These are phyloP conservation scores for Penicillium soppii DNA, from an alignment of 495 filamentous ascomycete genomes.

Conservation along the genomic window DNA sequence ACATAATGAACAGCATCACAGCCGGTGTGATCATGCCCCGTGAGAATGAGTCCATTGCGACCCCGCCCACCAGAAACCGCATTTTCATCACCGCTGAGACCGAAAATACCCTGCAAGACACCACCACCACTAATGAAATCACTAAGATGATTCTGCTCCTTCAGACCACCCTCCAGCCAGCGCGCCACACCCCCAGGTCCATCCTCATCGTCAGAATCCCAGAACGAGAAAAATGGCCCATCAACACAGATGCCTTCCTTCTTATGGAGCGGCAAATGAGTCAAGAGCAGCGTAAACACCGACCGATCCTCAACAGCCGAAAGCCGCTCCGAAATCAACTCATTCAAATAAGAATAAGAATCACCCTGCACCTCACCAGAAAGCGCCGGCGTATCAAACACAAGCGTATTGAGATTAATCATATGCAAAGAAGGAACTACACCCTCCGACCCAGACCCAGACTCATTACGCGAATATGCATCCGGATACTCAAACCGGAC, in stretches of 20 bases:
- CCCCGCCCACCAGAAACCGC: slow-evolving; percentile 57
- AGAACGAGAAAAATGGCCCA: slow-evolving; percentile 73
- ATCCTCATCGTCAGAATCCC: slow-evolving; percentile 47
- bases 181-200: slow-evolving; percentile 26
- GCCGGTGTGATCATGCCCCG: slow-evolving; percentile 91
- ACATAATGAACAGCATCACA: slow-evolving; percentile 86
- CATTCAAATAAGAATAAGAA: slow-evolving; percentile 77
- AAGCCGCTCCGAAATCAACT: slow-evolving; percentile 60
- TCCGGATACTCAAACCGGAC: slow-evolving; percentile 59
- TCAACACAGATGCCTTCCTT: slow-evolving; percentile 80
- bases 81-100: slow-evolving; percentile 60
- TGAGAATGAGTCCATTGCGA: slow-evolving; percentile 73
- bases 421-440: slow-evolving; percentile 60
- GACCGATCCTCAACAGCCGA: slow-evolving; percentile 63
- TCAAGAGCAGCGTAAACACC: slow-evolving; percentile 79
- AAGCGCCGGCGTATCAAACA: slow-evolving; percentile 79
- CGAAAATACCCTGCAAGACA: slow-evolving; percentile 77
- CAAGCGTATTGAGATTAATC: slow-evolving; percentile 85
- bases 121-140: slow-evolving; percentile 56
- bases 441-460: slow-evolving; percentile 1
- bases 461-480: slow-evolving; percentile 32
- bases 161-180: slow-evolving; percentile 61
- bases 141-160: slow-evolving; percentile 90
- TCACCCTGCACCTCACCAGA: slow-evolving; percentile 62
- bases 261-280: slow-evolving; percentile 90